Evolutionary conservation across 176 grass and related monocot species (phyloP).

Genomic region (Panicum miliaceum): DNA sequence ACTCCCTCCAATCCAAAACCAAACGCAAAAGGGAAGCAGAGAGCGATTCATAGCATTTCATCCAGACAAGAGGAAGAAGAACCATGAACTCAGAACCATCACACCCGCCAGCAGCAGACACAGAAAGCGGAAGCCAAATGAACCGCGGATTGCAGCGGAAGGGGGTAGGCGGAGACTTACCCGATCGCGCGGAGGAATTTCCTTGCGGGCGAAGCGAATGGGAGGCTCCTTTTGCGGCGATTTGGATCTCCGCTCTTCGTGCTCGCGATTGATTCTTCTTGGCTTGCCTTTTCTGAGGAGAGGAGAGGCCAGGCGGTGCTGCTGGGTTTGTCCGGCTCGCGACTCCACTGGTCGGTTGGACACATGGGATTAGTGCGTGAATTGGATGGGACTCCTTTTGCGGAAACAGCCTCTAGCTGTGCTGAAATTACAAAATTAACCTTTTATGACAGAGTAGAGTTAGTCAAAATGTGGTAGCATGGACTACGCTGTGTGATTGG

Average conservation of each 20-base stretch:
- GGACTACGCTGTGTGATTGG: too few species aligned
- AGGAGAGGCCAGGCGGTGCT: constrained; percentile 20
- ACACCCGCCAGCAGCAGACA: background rate
- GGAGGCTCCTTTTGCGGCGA: constrained; percentile 36
- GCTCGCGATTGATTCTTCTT: constrained; percentile 26
- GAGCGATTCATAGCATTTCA: background rate
- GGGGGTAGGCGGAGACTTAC: constrained; percentile 27
- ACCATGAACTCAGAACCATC: constrained; percentile 18
- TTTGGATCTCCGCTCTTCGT: constrained; percentile 53
- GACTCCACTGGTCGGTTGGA: constrained; percentile 42
- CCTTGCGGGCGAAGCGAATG: constrained; percentile 36
- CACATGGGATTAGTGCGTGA: constrained; percentile 25
- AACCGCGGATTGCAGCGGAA: constrained; percentile 22
- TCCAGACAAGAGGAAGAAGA: constrained; percentile 7
- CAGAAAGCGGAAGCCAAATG: background rate
- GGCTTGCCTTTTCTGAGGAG: background rate
- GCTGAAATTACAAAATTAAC: background rate
- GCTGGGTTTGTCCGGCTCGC: constrained; percentile 49
- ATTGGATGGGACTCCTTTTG: constrained; percentile 17
- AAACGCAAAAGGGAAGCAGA: background rate
- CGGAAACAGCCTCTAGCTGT: background rate
- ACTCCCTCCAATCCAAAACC: background rate
- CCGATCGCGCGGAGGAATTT: background rate
- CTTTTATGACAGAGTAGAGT: background rate
- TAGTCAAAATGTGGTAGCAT: too few species aligned